Conservation (phyloP, 2,329 filamentous ascomycete genomes). For the Neocatenulostroma microsporum region DNA sequence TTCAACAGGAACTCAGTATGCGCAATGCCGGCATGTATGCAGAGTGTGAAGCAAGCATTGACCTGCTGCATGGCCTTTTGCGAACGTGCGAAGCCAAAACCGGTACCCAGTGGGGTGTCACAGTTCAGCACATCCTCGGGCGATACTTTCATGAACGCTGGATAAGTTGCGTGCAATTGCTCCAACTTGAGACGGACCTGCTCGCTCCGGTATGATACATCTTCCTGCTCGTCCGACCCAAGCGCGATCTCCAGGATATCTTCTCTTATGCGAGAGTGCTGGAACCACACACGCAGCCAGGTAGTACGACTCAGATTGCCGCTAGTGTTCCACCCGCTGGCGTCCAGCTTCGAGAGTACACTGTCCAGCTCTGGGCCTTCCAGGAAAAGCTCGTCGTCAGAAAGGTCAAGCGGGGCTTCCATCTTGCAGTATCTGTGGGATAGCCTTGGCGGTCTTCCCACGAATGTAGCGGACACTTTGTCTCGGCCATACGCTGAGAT, state of each 20-base stretch:
- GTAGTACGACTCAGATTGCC: slow-evolving; percentile 41
- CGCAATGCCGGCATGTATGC: slow-evolving; percentile 34
- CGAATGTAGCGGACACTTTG: slow-evolving; percentile 27
- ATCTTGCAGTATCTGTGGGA: slow-evolving; percentile 47
- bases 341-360: slow-evolving; percentile 38
- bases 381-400: slow-evolving; percentile 42
- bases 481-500: slow-evolving; percentile 27
- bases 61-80: slow-evolving; percentile 23
- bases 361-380: slow-evolving; percentile 35
- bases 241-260: slow-evolving; percentile 54
- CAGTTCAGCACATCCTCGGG: slow-evolving; percentile 22
- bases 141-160: slow-evolving; percentile 23
- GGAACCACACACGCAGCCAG: slow-evolving; percentile 39
- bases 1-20: slow-evolving; percentile 55
- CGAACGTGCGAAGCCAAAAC: slow-evolving; percentile 5
- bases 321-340: slow-evolving; percentile 46
- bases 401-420: slow-evolving; percentile 49
- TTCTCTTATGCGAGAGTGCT: slow-evolving; percentile 47
- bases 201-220: slow-evolving; percentile 32
- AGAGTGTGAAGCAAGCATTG: slow-evolving; percentile 39
- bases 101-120: slow-evolving; percentile 9
- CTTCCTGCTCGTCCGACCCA: slow-evolving; percentile 32
- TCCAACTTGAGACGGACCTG: slow-evolving; percentile 33
- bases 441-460: slow-evolving; percentile 44
- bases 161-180: slow-evolving; percentile 31